Base-by-base conservation (phyloP, 306 rosid species). In the Oemleria cerasiformis region DNA sequence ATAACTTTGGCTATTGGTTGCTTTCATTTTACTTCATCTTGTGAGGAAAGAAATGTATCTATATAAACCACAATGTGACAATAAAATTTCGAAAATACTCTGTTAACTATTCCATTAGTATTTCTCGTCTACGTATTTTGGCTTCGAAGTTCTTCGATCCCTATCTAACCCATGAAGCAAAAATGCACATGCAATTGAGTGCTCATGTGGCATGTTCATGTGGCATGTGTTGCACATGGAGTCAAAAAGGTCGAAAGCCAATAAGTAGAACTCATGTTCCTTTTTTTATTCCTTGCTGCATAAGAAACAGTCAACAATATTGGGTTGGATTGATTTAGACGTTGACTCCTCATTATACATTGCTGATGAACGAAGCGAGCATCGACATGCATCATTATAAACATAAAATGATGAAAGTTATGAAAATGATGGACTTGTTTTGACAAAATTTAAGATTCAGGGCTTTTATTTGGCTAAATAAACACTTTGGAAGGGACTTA, bases 111-210 rank as follows among this genome's bases (percentile, higher is more conserved):
- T 30, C 0, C 36, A 30, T 30, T 30, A 30, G 3, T 2, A 30
- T 30, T 30, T 30, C 36, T 30, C 6, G 21, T 14, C 12, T 61
- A 5, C 1, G 44, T 39, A 16, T 39, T 17, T 25, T 61, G 15
- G 66, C 66, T 61, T 61, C 23, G 39, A 16, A 44, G 62, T 74
- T 51, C 62, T n/a, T 44, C 36, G 39, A 73, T 77, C 73, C 78
- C 72, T 55, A 47, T 64, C 84, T 79, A 77, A 65, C n/a, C n/a
- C 40, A 49, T 48, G 57, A 72, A 72, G 73, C 75, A 77, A 81
- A 72, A 23, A 36, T 9, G 40, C 77, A 74, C 60, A 67, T 66
- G 67, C 62, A 63, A 55, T 63, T 34, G 47, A 51, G 38, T 68
- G 67, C 60, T 12, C 20, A 57, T 39, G 25, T 57, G 54, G 25